phyloP scores from a whole-genome alignment of 2,329 filamentous ascomycete genomes.

The Arthrobotrys conoides region DNA sequence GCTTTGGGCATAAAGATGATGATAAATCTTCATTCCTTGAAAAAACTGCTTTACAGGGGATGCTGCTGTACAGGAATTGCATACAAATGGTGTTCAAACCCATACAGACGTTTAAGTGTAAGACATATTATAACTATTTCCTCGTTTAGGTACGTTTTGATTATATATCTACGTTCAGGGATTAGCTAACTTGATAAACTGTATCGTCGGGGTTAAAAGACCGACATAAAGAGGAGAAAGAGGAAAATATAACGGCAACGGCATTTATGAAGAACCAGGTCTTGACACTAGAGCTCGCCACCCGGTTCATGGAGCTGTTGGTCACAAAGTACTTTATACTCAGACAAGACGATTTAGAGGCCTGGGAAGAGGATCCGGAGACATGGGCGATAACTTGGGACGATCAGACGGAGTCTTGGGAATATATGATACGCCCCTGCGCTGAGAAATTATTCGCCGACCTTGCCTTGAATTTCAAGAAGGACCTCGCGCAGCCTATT shows the following conservation, averaged over 20 bases:
- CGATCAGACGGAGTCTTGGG: constrained; percentile 85
- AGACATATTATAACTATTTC: constrained; percentile 70
- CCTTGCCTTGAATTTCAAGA: constrained; percentile 88
- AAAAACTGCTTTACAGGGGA: constrained; percentile 83
- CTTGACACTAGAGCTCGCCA: constrained; percentile 81
- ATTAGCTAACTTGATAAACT: constrained; percentile 40
- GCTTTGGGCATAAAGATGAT: constrained; percentile 67
- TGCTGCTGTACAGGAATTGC: constrained; percentile 85
- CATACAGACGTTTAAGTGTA: constrained; percentile 84
- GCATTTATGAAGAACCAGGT: constrained; percentile 79
- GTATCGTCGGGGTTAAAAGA: constrained; percentile 54
- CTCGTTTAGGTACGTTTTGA: constrained; percentile 12
- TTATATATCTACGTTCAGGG: constrained; percentile 1
- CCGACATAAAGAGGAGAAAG: constrained; percentile 74
- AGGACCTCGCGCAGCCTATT: constrained; percentile 82
- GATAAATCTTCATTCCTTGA: constrained; percentile 75
- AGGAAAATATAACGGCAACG: constrained; percentile 72
- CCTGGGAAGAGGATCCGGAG: constrained; percentile 95
- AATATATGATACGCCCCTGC: constrained; percentile 92
- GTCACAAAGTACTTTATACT: constrained; percentile 92
- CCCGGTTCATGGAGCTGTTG: constrained; percentile 84
- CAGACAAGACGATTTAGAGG: constrained; percentile 83
- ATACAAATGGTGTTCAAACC: constrained; percentile 87
- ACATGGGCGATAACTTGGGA: constrained; percentile 95
- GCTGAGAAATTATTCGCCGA: constrained; percentile 95